Evolutionary conservation across 2,329 filamentous ascomycete species (phyloP).

Genomic region (Sarocladiaceae sp.): DNA sequence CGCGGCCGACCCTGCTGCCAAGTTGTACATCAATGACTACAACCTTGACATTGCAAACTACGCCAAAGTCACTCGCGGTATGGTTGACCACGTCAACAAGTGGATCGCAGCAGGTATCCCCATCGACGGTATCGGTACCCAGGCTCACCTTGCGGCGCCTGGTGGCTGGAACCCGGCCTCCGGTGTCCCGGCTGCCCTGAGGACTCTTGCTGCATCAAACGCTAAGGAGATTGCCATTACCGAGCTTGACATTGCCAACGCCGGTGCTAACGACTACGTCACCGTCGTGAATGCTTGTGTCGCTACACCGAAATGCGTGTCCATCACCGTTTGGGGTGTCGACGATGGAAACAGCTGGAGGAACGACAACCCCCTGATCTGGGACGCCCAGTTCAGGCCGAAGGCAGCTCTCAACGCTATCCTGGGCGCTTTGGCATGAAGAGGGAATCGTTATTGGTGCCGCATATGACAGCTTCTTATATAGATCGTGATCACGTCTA

Average conservation of each 20-base stretch:
- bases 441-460: background rate
- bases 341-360: slow-evolving; percentile 47
- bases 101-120: slow-evolving; percentile 59
- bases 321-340: slow-evolving; percentile 61
- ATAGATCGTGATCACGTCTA: no score
- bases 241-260: slow-evolving; percentile 62
- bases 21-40: slow-evolving; percentile 74
- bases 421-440: slow-evolving; percentile 9
- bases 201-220: slow-evolving; percentile 45
- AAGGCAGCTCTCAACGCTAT: slow-evolving; percentile 45
- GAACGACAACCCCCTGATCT: slow-evolving; percentile 46
- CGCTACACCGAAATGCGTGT: slow-evolving; percentile 54
- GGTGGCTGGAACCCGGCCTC: slow-evolving; percentile 26
- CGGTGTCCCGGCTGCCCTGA: slow-evolving; percentile 44
- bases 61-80: slow-evolving; percentile 49
- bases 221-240: slow-evolving; percentile 58
- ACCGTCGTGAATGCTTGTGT: slow-evolving; percentile 56
- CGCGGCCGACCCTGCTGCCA: slow-evolving; percentile 60
- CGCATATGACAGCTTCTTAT: no score
- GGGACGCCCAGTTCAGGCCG: slow-evolving; percentile 45
- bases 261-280: slow-evolving; percentile 53
- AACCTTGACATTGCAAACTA: slow-evolving; percentile 59
- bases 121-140: slow-evolving; percentile 60
- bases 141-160: slow-evolving; percentile 47
- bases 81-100: slow-evolving; percentile 56